phyloP scores from a whole-genome alignment of 805 yeast genomes.

The Grigorovia jiainica region DNA sequence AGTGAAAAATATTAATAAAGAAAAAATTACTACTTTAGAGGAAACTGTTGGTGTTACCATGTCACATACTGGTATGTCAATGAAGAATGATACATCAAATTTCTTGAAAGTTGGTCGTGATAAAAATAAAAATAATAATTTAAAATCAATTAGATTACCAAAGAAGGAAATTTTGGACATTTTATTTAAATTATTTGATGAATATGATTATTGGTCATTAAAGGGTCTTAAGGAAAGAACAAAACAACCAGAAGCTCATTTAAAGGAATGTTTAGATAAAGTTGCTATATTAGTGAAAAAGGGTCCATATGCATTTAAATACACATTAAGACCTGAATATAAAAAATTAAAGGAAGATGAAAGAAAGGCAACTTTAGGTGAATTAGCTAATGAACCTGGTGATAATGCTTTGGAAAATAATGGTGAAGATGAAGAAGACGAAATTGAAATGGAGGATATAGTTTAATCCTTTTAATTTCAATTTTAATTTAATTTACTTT shows the following conservation, averaged over 20 bases:
- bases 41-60: constrained; percentile 83
- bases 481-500: neutral
- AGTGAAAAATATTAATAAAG: constrained; percentile 41
- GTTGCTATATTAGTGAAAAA: constrained; percentile 85
- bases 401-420: constrained; percentile 22
- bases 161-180: constrained; percentile 83
- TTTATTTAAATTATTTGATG: constrained; percentile 82
- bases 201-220: constrained; percentile 93
- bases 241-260: constrained; percentile 87
- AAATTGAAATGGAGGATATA: constrained; percentile 69
- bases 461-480: constrained; percentile 25
- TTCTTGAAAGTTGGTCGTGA: constrained; percentile 49
- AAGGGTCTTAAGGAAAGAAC: constrained; percentile 91
- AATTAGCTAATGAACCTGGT: constrained; percentile 28
- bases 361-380: constrained; percentile 57
- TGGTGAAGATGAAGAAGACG: constrained; percentile 60
- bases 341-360: constrained; percentile 70
- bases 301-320: constrained; percentile 92
- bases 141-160: constrained; percentile 87
- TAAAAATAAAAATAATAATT: constrained; percentile 33
- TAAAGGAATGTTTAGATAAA: constrained; percentile 82
- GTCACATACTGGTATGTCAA: constrained; percentile 77
- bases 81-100: constrained; percentile 61
- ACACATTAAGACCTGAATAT: constrained; percentile 83
- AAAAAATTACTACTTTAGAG: constrained; percentile 57